phyloP scores from a whole-genome alignment of 495 filamentous ascomycete genomes.

The Podospora anserina region DNA sequence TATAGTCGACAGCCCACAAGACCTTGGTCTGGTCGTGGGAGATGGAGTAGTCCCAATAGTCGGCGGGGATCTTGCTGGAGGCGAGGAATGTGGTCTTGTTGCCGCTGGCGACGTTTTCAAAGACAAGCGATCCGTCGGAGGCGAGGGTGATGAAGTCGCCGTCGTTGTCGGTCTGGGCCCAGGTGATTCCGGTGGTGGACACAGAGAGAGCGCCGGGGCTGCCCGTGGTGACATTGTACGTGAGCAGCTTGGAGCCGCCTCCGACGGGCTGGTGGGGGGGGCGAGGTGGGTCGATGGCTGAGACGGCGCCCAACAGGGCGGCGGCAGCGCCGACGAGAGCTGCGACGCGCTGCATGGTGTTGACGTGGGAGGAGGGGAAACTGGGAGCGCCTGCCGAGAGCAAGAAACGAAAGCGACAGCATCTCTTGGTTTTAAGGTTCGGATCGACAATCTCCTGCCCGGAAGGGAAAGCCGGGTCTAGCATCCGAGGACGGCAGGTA shows the following conservation, averaged over 20 bases:
- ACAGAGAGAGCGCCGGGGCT: constrained; percentile 29
- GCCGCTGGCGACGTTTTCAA: constrained; percentile 50
- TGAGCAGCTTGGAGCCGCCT: constrained; percentile 41
- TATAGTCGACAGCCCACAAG: constrained; percentile 53
- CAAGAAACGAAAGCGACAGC: not conserved
- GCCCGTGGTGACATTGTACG: constrained; percentile 42
- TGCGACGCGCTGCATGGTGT: constrained; percentile 22
- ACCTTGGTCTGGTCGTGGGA: constrained; percentile 44
- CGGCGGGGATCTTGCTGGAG: constrained; percentile 35
- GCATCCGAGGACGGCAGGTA: constrained; percentile 19
- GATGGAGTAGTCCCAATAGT: constrained; percentile 35
- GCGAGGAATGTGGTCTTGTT: constrained; percentile 46
- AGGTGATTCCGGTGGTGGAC: constrained; percentile 41
- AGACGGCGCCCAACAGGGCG: constrained; percentile 10
- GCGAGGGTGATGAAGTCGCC: constrained; percentile 49
- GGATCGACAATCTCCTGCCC: constrained; percentile 13
- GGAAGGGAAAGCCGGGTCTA: constrained; percentile 15
- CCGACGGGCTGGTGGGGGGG: constrained; percentile 38
- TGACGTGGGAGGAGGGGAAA: not conserved
- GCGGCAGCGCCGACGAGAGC: constrained; percentile 17
- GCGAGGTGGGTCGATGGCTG: constrained; percentile 39
- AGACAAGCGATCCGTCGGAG: constrained; percentile 42
- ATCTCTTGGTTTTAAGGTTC: constrained; percentile 2
- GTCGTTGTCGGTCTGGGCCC: constrained; percentile 43
- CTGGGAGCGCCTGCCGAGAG: not conserved